These are phyloP conservation scores for Epichloe aotearoae DNA, from an alignment of 2,329 filamentous ascomycete genomes.

Conservation along the genomic window DNA sequence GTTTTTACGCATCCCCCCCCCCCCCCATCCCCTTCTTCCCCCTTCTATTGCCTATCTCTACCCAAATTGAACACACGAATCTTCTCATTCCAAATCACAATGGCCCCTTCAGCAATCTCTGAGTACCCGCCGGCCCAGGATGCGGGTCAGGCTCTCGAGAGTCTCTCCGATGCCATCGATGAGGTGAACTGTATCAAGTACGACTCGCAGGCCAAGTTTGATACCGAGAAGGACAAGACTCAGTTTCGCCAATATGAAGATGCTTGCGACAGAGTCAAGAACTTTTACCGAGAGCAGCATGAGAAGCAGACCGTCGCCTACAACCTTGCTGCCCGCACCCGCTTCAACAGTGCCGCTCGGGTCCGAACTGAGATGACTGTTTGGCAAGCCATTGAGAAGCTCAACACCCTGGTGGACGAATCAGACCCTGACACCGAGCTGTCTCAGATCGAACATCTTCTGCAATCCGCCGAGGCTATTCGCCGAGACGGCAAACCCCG, in stretches of 20 bases:
- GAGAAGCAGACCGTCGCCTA: slow-evolving; percentile 66
- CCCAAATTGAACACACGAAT: neutral
- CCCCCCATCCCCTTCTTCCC: rapidly evolving
- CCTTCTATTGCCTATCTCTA: neutral
- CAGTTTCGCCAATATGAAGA: slow-evolving; percentile 73
- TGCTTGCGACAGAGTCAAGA: slow-evolving; percentile 72
- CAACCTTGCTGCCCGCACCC: slow-evolving; percentile 64
- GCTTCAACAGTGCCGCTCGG: slow-evolving; percentile 44
- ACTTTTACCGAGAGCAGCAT: slow-evolving; percentile 67
- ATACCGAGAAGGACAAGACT: slow-evolving; percentile 63
- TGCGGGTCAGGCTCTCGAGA: slow-evolving; percentile 27
- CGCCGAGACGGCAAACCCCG: slow-evolving; percentile 70
- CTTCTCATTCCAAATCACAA: slow-evolving; percentile 1
- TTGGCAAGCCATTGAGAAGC: slow-evolving; percentile 87
- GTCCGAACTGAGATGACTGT: slow-evolving; percentile 60
- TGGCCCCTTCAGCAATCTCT: slow-evolving; percentile 15
- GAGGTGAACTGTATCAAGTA: slow-evolving; percentile 41
- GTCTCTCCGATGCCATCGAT: slow-evolving; percentile 34
- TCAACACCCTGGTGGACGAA: slow-evolving; percentile 83
- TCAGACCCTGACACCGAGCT: slow-evolving; percentile 81
- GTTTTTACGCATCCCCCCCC: neutral
- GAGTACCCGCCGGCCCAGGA: slow-evolving; percentile 7
- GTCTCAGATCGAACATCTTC: slow-evolving; percentile 77
- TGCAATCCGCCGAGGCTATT: slow-evolving; percentile 82
- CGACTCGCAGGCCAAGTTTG: slow-evolving; percentile 48